phyloP scores from a whole-genome alignment of 1,139 yeast genomes.

The Geotrichum restrictum region DNA sequence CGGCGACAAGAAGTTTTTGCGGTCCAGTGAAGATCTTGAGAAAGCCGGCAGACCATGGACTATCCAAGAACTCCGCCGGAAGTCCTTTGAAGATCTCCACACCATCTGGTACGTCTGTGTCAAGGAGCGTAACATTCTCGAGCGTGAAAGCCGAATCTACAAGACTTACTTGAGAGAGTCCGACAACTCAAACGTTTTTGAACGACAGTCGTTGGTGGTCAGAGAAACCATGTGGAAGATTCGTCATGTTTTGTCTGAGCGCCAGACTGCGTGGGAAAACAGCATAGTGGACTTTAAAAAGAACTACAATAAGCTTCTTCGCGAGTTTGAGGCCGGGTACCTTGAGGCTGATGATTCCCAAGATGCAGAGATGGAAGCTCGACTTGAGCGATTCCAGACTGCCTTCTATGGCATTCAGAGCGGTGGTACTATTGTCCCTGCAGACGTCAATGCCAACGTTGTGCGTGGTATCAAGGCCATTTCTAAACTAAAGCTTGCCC shows the following conservation, averaged over 20 bases:
- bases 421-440: slow-evolving; percentile 34
- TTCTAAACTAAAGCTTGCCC: slow-evolving; percentile 60
- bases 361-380: slow-evolving; percentile 59
- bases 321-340: slow-evolving; percentile 57
- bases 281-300: slow-evolving; percentile 50
- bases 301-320: slow-evolving; percentile 48
- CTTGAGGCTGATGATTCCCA: slow-evolving; percentile 55
- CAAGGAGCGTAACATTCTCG: slow-evolving; percentile 74
- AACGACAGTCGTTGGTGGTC: slow-evolving; percentile 44
- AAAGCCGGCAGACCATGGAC: slow-evolving; percentile 69
- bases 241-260: slow-evolving; percentile 81
- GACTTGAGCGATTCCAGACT: slow-evolving; percentile 70
- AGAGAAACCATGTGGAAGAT: slow-evolving; percentile 67
- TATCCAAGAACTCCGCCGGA: slow-evolving; percentile 81
- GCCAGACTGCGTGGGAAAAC: slow-evolving; percentile 67
- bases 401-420: slow-evolving; percentile 75
- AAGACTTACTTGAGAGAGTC: slow-evolving; percentile 41
- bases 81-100: slow-evolving; percentile 88
- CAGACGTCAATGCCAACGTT: slow-evolving; percentile 57
- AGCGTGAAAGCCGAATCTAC: slow-evolving; percentile 62
- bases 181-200: slow-evolving; percentile 43
- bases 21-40: slow-evolving; percentile 56
- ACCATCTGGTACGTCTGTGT: slow-evolving; percentile 83
- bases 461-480: slow-evolving; percentile 64
- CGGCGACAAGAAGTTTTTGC: slow-evolving; percentile 53